A percentile compares a stretch with the other conserved stretches of the same genome.
phyloP scores from a whole-genome alignment of 2,329 filamentous ascomycete genomes.

The Cercospora brassicicola region DNA sequence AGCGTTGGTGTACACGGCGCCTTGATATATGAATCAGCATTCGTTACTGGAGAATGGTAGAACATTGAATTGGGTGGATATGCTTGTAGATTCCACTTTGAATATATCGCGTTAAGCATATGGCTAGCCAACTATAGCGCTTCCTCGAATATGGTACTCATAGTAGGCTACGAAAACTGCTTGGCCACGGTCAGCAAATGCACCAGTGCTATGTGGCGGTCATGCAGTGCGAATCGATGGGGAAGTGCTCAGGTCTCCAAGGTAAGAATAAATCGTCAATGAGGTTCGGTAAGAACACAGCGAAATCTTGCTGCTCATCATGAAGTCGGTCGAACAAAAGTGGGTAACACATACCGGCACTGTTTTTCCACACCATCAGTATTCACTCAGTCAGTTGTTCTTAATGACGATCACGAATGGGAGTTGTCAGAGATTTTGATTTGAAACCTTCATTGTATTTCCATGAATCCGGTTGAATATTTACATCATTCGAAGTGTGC shows the following conservation, averaged over 20 bases:
- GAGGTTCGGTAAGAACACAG: slow-evolving; percentile 63
- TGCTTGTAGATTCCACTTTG: neutral
- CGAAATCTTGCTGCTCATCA: slow-evolving; percentile 61
- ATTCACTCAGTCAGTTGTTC: neutral
- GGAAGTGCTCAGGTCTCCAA: slow-evolving; percentile 23
- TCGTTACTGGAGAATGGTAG: no score
- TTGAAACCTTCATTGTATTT: slow-evolving; percentile 27
- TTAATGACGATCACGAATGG: neutral
- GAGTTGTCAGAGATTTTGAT: slow-evolving; percentile 33
- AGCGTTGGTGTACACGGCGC: neutral
- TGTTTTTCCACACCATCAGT: neutral
- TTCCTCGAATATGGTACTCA: neutral
- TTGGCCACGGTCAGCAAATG: neutral
- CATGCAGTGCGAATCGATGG: neutral
- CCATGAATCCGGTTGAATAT: slow-evolving; percentile 22
- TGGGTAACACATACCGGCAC: neutral
- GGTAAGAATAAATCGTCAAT: slow-evolving; percentile 23
- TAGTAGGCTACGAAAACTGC: neutral
- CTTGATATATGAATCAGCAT: no score
- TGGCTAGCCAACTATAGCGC: neutral
- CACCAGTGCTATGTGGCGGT: neutral
- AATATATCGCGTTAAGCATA: neutral
- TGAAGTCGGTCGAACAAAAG: slow-evolving; percentile 20
- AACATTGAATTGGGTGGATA: no score
- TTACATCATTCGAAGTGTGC: slow-evolving; percentile 24